Conservation (phyloP, 768 basidiomycete species). For the Tricholomella constricta region DNA sequence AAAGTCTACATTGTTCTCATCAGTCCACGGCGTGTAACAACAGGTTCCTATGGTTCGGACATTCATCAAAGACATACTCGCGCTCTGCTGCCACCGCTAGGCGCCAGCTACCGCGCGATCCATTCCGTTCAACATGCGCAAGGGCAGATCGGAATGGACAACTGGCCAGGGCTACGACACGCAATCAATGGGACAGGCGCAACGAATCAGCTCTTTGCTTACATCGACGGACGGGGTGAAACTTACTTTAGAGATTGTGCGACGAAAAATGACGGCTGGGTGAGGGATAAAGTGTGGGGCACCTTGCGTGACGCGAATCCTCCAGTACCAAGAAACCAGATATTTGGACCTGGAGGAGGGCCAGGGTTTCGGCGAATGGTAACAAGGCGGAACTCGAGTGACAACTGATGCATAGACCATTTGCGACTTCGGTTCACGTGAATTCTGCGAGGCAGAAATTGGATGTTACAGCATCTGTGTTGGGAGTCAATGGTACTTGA, state of each 20-base stretch:
- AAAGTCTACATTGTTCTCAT: neutral
- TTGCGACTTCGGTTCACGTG: no score
- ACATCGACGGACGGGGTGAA: conserved; percentile 28
- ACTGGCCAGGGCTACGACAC: conserved; percentile 34
- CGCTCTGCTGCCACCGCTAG: conserved; percentile 27
- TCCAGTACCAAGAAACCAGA: conserved; percentile 29
- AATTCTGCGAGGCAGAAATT: no score
- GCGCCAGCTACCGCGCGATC: conserved; percentile 22
- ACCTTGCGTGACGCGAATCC: conserved; percentile 28
- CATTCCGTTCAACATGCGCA: conserved; percentile 32
- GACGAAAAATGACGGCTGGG: conserved; percentile 36
- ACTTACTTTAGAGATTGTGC: conserved; percentile 33
- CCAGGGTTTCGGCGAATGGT: conserved; percentile 29
- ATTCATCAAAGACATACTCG: conserved; percentile 32
- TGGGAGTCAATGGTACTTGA: neutral
- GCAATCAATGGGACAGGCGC: conserved; percentile 34
- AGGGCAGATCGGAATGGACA: conserved; percentile 33
- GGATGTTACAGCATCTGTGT: no score
- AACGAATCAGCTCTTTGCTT: conserved; percentile 33
- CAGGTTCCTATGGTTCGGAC: conserved; percentile 31
- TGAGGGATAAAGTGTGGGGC: conserved; percentile 32
- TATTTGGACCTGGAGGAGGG: conserved; percentile 31
- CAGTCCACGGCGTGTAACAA: neutral
- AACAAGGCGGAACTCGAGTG: conserved; percentile 3
- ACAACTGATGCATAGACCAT: no score